phyloP scores from a whole-genome alignment of 495 filamentous ascomycete species.

The Neurospora sp. region DNA sequence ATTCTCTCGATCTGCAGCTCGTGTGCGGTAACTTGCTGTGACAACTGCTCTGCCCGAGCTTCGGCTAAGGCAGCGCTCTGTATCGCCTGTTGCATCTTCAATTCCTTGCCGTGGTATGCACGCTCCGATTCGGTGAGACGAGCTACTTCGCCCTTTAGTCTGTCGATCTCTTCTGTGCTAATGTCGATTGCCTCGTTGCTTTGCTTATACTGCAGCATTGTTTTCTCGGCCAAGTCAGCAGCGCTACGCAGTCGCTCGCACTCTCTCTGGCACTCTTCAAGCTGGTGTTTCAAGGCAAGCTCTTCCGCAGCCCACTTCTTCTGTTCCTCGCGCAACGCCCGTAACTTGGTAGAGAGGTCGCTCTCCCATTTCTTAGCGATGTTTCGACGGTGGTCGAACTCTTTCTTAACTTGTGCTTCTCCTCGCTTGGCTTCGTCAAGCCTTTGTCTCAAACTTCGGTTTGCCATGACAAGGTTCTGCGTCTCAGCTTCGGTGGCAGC shows the following conservation, averaged over 20 bases:
- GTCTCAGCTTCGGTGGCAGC: slow-evolving; percentile 64
- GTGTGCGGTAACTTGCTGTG: slow-evolving; percentile 38
- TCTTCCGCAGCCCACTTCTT: slow-evolving; percentile 50
- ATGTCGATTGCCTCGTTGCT: slow-evolving; percentile 47
- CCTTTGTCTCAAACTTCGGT: slow-evolving; percentile 55
- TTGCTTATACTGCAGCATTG: slow-evolving; percentile 47
- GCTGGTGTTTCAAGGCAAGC: slow-evolving; percentile 39
- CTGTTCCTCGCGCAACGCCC: slow-evolving; percentile 53
- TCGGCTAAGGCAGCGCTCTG: slow-evolving; percentile 41
- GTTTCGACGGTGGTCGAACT: slow-evolving; percentile 51
- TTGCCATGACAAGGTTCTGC: slow-evolving; percentile 61
- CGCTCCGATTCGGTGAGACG: slow-evolving; percentile 45
- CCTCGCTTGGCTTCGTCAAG: slow-evolving; percentile 57
- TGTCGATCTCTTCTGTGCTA: slow-evolving; percentile 49
- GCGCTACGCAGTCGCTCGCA: slow-evolving; percentile 45
- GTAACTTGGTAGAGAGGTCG: slow-evolving; percentile 50
- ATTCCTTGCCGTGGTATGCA: slow-evolving; percentile 46
- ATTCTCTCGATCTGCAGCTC: slow-evolving; percentile 41
- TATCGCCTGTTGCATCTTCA: slow-evolving; percentile 40
- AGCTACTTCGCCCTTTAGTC: slow-evolving; percentile 45
- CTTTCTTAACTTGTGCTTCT: slow-evolving; percentile 52
- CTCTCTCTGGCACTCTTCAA: slow-evolving; percentile 42
- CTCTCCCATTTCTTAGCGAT: slow-evolving; percentile 63
- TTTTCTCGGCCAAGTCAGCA: slow-evolving; percentile 50
- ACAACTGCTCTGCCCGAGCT: slow-evolving; percentile 40